A percentile compares a stretch with the other conserved stretches of the same genome.
Evolutionary conservation across 148 eudicot species (phyloP).

Genomic region (Diospyros lotus): DNA sequence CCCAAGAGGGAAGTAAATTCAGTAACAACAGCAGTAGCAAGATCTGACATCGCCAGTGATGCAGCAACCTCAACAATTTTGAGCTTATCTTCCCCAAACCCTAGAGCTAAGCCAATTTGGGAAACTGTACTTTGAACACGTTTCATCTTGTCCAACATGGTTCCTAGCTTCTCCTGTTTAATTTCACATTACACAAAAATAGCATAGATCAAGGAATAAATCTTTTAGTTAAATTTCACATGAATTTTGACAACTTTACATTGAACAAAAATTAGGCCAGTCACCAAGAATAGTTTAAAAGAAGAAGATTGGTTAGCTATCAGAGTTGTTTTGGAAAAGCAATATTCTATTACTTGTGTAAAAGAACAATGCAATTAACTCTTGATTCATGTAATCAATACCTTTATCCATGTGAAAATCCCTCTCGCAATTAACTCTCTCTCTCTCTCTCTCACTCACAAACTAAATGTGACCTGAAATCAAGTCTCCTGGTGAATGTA

Average conservation of each 20-base stretch:
- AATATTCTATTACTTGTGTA: background rate
- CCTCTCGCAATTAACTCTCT: too few species aligned
- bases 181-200: background rate
- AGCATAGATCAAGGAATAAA: background rate
- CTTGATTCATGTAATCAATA: too few species aligned
- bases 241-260: background rate
- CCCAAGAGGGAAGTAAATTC: constrained; percentile 94
- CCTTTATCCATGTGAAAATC: too few species aligned
- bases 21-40: constrained; percentile 91
- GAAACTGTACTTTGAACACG: constrained; percentile 59
- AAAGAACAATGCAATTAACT: background rate
- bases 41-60: constrained; percentile 92
- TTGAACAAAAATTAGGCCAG: background rate
- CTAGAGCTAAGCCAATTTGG: constrained; percentile 57
- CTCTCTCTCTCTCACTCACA: too few species aligned
- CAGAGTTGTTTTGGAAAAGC: background rate
- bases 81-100: constrained; percentile 42
- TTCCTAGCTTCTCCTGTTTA: constrained; percentile 92
- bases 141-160: constrained; percentile 91
- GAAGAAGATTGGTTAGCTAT: constrained; percentile 5
- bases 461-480: too few species aligned
- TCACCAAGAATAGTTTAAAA: background rate
- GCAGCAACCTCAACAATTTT: constrained; percentile 66
- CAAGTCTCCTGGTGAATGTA: too few species aligned
- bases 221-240: too few species aligned